Evolutionary conservation across 2,329 filamentous ascomycete genomes (phyloP).

Genomic region (Fusarium compactum): DNA sequence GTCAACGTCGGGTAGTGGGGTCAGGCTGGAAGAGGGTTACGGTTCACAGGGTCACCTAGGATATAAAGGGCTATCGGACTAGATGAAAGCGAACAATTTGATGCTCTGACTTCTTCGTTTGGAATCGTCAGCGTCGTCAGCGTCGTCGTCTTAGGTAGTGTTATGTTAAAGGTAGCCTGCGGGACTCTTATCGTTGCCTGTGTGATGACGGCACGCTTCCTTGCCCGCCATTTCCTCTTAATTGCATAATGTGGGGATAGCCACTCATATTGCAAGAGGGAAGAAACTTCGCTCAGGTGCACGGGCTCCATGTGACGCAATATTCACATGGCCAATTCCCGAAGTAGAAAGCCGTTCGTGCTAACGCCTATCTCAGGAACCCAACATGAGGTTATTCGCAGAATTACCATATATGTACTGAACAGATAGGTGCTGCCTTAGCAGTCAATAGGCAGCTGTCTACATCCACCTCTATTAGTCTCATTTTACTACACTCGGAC

Average conservation of each 20-base stretch:
- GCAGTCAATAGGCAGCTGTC: neutral
- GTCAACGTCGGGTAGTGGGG: slow-evolving; percentile 44
- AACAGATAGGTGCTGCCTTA: neutral
- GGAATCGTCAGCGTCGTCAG: slow-evolving; percentile 39
- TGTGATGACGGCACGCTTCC: slow-evolving; percentile 51
- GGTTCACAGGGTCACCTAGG: neutral
- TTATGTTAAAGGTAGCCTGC: slow-evolving; percentile 40
- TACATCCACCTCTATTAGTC: neutral
- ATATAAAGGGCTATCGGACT: neutral
- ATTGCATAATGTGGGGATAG: slow-evolving; percentile 47
- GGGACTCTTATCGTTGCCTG: slow-evolving; percentile 49
- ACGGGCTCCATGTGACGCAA: slow-evolving; percentile 50
- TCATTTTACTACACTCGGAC: neutral
- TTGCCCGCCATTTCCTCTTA: slow-evolving; percentile 17
- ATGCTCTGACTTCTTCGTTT: slow-evolving; percentile 6
- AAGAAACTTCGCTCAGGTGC: slow-evolving; percentile 15
- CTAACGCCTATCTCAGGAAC: slow-evolving; percentile 9
- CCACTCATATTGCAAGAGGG: slow-evolving; percentile 28
- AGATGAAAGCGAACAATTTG: neutral
- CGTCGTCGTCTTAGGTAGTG: slow-evolving; percentile 37
- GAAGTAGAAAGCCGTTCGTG: slow-evolving; percentile 6
- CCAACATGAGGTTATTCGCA: slow-evolving; percentile 28
- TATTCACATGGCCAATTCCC: slow-evolving; percentile 39
- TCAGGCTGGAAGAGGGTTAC: slow-evolving; percentile 40
- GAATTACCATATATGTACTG: neutral